Evolutionary conservation across 2,329 filamentous ascomycete genomes (phyloP).

Genomic region (Fusarium sp.): DNA sequence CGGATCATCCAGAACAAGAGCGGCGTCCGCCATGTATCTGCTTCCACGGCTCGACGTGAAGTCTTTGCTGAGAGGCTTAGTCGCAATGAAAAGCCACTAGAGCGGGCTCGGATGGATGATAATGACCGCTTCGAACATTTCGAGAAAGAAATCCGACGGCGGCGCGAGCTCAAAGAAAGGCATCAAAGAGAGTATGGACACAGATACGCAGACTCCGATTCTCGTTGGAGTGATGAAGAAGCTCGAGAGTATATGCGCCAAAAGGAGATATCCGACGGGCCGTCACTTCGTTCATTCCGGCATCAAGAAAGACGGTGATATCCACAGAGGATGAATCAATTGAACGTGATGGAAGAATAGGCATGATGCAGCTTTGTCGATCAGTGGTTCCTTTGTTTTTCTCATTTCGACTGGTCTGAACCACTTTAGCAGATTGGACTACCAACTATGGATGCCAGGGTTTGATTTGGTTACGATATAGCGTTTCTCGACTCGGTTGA

Average conservation of each 20-base stretch:
- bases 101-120: constrained; percentile 27
- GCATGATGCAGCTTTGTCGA: neutral
- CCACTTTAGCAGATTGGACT: neutral
- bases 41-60: constrained; percentile 28
- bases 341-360: neutral
- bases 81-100: constrained; percentile 24
- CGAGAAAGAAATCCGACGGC: constrained; percentile 22
- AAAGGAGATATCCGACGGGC: constrained; percentile 1
- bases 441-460: neutral
- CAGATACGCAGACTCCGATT: constrained; percentile 4
- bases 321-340: neutral
- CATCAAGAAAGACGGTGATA: constrained; percentile 2
- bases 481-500: too few species aligned
- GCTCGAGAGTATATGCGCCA: constrained; percentile 34
- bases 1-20: constrained; percentile 32
- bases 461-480: neutral
- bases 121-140: constrained; percentile 24
- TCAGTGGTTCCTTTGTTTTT: neutral
- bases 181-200: constrained; percentile 5
- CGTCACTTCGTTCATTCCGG: constrained; percentile 2
- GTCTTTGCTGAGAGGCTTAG: constrained; percentile 14
- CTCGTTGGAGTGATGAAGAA: constrained; percentile 30
- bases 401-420: too few species aligned
- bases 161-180: constrained; percentile 20
- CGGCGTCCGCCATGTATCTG: constrained; percentile 29